Base-by-base conservation (phyloP, 331 rosid species). In the Acacia concinna region DNA sequence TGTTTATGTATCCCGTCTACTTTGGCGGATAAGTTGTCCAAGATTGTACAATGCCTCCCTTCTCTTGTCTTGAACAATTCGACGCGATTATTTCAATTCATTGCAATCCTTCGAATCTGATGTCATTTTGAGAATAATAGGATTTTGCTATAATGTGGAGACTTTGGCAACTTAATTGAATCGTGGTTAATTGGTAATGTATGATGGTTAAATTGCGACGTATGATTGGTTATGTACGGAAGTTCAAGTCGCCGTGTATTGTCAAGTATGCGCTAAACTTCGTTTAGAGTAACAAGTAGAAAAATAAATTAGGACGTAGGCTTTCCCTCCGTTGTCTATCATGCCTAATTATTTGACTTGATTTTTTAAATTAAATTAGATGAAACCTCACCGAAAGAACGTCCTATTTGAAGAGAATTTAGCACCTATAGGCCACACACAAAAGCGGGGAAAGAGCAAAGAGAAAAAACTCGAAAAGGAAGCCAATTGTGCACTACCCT, bases 361-460 rank as follows among this genome's bases (percentile, higher is more conserved):
- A 10, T 11, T 25, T 57, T 27, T 32, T 64, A 17, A 64, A 30
- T 63, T 30, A 9, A 18, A 27, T 46, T 46, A 14, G 5, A 51
- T 8, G 21, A 31, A 17, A 1, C 23, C 1, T 32, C 4, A 10
- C 68, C 7, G 0, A 6, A 31, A 21, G 71, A 64, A 73, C 75
- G 75, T 40, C 56, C 75, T 79, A 74, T 27, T 51, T 25, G 28
- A 69, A 79, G 75, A 34, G 52, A 9, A 8, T 40, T 40, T 40
- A 9, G 13, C 8, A 35, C 8, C 38, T 35, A 35, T 0, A 0
- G n/a, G n/a, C n/a, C n/a, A n/a, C n/a, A n/a, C n/a, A n/a, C 8
- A 51, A 18, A 20, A 18, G n/a, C n/a, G 14, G 11, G 5, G 2
- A 1, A 51, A n/a, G 0, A 18, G 6, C 6, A 21, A 2, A 1